Conservation (phyloP, 768 basidiomycete species). For the Phaffia tasmanica region DNA sequence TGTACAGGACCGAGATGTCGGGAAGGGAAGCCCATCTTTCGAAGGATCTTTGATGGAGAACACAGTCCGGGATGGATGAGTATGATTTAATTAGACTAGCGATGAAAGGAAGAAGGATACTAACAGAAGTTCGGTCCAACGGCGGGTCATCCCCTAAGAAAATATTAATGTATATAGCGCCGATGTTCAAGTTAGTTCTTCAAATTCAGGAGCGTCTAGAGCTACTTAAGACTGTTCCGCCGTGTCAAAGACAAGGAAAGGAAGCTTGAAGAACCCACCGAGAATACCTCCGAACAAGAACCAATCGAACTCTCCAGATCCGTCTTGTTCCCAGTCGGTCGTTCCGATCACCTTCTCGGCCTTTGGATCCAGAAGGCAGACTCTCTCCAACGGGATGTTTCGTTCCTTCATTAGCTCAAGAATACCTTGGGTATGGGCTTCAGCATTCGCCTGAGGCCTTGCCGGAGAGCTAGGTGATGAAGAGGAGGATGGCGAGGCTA, state of each 20-base stretch:
- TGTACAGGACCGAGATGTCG: constrained; percentile 77
- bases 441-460: constrained; percentile 30
- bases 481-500: constrained; percentile 30
- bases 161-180: constrained; percentile 28
- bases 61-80: too few relatives aligned
- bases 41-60: constrained; percentile 41
- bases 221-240: constrained; percentile 44
- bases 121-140: constrained; percentile 75
- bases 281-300: constrained; percentile 83
- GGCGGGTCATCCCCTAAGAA: constrained; percentile 81
- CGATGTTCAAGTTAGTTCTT: background rate
- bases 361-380: constrained; percentile 91
- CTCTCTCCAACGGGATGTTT: constrained; percentile 46
- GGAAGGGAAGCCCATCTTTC: constrained; percentile 71
- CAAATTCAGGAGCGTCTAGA: constrained; percentile 38
- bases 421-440: constrained; percentile 48
- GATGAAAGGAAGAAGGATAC: too few relatives aligned
- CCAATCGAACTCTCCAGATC: constrained; percentile 59
- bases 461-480: constrained; percentile 12
- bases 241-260: constrained; percentile 62
- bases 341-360: constrained; percentile 59
- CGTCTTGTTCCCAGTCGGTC: constrained; percentile 47
- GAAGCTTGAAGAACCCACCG: constrained; percentile 50
- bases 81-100: too few relatives aligned
- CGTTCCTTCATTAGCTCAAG: constrained; percentile 48